phyloP scores from a whole-genome alignment of 768 basidiomycete genomes.

The Suillus ampliporus region DNA sequence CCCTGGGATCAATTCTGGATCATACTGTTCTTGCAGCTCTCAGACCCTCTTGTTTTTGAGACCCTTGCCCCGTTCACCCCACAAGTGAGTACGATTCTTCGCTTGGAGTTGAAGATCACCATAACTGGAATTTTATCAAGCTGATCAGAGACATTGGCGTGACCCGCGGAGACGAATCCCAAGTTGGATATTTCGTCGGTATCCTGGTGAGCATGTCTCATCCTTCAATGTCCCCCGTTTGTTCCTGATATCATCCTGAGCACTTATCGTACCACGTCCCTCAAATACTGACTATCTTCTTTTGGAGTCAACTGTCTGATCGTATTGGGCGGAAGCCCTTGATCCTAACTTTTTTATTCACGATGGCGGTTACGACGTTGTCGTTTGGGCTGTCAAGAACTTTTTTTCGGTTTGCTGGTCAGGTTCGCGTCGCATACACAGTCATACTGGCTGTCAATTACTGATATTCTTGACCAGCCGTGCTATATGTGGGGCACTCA shows the following conservation, averaged over 20 bases:
- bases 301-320: conserved; percentile 57
- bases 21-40: conserved; percentile 70
- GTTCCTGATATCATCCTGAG: conserved; percentile 37
- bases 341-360: conserved; percentile 48
- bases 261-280: conserved; percentile 54
- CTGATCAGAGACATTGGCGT: conserved; percentile 38
- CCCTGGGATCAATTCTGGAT: conserved; percentile 74
- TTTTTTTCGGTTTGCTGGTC: conserved; percentile 46
- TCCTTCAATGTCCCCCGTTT: conserved; percentile 31
- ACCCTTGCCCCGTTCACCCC: conserved; percentile 79
- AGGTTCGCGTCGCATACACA: conserved; percentile 37
- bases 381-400: conserved; percentile 53
- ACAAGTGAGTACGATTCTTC: conserved; percentile 46
- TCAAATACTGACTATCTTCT: conserved; percentile 50
- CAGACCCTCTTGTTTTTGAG: conserved; percentile 74
- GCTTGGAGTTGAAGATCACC: not conserved
- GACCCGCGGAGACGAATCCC: conserved; percentile 50
- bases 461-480: conserved; percentile 36
- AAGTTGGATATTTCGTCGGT: conserved; percentile 53
- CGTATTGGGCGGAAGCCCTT: conserved; percentile 54
- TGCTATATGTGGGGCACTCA: conserved; percentile 50
- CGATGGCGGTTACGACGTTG: conserved; percentile 50
- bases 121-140: conserved; percentile 14
- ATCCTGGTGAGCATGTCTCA: conserved; percentile 43
- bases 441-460: conserved; percentile 9